A percentile compares a stretch with the other conserved stretches of the same genome.
phyloP scores from a whole-genome alignment of 1,139 yeast genomes.

The Candida tropicalis region DNA sequence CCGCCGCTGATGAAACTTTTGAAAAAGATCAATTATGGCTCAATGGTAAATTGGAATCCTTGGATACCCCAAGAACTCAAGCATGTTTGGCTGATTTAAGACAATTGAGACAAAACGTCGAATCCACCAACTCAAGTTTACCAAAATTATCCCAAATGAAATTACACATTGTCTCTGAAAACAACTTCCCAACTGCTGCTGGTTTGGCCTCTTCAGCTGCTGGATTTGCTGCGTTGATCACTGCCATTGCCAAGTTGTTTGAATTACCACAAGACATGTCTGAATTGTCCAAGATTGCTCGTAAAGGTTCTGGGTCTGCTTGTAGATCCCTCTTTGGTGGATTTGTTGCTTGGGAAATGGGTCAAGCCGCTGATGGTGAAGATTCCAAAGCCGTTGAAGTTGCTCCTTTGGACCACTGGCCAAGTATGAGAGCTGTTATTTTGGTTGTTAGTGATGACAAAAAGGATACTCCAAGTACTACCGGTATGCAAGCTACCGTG shows the following conservation, averaged over 20 bases:
- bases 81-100: slow-evolving; percentile 82
- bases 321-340: slow-evolving; percentile 97
- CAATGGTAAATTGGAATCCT: slow-evolving; percentile 73
- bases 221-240: slow-evolving; percentile 94
- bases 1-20: slow-evolving; percentile 63
- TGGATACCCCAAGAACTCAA: slow-evolving; percentile 69
- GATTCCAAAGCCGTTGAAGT: slow-evolving; percentile 94
- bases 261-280: slow-evolving; percentile 79
- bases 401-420: slow-evolving; percentile 87
- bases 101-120: slow-evolving; percentile 59
- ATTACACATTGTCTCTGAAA: slow-evolving; percentile 85
- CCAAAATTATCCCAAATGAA: slow-evolving; percentile 67
- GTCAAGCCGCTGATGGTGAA: slow-evolving; percentile 65
- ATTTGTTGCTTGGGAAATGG: slow-evolving; percentile 99
- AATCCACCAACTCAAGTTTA: slow-evolving; percentile 47
- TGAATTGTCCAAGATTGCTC: slow-evolving; percentile 88
- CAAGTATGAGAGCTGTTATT: slow-evolving; percentile 86
- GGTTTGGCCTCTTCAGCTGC: slow-evolving; percentile 98
- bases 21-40: slow-evolving; percentile 74
- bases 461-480: slow-evolving; percentile 92
- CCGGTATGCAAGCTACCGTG: slow-evolving; percentile 96
- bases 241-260: slow-evolving; percentile 80
- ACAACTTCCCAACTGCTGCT: slow-evolving; percentile 99
- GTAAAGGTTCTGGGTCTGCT: slow-evolving; percentile 98
- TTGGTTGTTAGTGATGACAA: slow-evolving; percentile 90